Base-by-base conservation (phyloP, 495 filamentous ascomycete genomes). In the Xylaria longipes region DNA sequence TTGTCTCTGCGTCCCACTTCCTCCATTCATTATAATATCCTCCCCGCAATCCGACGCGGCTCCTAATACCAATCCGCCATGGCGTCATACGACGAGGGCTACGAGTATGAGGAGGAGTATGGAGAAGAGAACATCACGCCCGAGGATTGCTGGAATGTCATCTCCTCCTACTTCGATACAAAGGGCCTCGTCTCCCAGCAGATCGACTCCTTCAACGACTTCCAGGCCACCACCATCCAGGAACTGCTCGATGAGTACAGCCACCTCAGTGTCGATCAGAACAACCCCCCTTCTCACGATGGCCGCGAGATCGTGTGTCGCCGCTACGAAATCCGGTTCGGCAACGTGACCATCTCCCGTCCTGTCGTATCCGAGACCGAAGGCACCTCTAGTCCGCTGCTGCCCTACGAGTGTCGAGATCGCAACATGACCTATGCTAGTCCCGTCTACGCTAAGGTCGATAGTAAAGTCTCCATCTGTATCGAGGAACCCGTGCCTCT, bases 161-260 rank as follows among this genome's bases (percentile, higher is more conserved):
- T 99, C 78, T 92, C 92, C 35, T 91, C 97, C 1, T 98, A 98
- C 84, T 98, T 99, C 83, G 94, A 97, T 71, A 84, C 86, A 57
- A 98, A 98, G 83, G 95, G 97, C 75, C 88, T 99, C 27, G 97
- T 98, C 14, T 97, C 97, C 4, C 97, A 98, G 80, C 96, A 99
- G 83, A 88, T 98, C 70, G 95, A 98, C 80, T 99, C 96, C 3
- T 99, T 97, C 85, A 93, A 99, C 83, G 94, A 98, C 78, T 99
- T 99, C 77, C 92, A 95, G 60, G 88, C 89, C 43, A 93, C 91
- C 4, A 97, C 96, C 0, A 95, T 98, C 84, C 93, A 97, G 74
- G 93, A 97, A 72, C 87, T 98, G 66, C 90, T 98, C 33, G 89
- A 92, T 68, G 96, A 98, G 78, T 94, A 97, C 77, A 91, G 91